Base-by-base conservation (phyloP, 2,329 filamentous ascomycete species). In the Didymellaceae sp. region DNA sequence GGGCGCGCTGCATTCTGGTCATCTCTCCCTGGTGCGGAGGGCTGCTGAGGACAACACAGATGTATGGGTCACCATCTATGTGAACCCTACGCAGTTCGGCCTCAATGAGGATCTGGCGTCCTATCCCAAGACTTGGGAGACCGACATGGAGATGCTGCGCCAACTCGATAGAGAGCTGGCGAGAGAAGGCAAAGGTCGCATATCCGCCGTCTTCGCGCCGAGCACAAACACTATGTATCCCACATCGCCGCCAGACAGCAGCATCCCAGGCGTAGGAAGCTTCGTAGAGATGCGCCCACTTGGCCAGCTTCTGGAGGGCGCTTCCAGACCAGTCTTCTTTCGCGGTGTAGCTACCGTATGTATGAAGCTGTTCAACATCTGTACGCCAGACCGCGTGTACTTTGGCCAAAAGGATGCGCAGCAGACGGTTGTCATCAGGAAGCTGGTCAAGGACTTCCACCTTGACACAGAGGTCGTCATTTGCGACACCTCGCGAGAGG, bases 361-460 rank as follows among this genome's bases (percentile, higher is more conserved):
- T 77, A 94, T 93, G 84, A 99, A 95, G 75, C 77, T 95, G 11
- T 93, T 95, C 76, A 92, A 92, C 66, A 89, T 91, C 45, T 86
- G 90, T 35, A 81, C 85, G 58, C 88, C 90, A 4, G 87, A 92
- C 48, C 82, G 82, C 34, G 90, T 91, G 5, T 94, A 96, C 76
- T 97, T 99, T 77, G 94, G 94, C 4, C 94, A 97, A 74, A 99
- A 99, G 77, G 94, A 99, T 72, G 86, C 97, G 16, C 94, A 99
- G 78, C 94, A 99, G 76, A 96, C 91, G 0, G 89, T 96, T 14
- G 84, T 99, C 9, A 89, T 99, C 65, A 86, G 85, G 65, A 85
- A 89, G 34, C 86, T 99, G 84, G 89, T 97, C 24, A 82, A 85
- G 59, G 94, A 99, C 73, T 92, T 99, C 59, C 85, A 91, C 70